Evolutionary conservation across 1,284 basidiomycete species (phyloP).

Genomic region (Neonothopanus nambi): DNA sequence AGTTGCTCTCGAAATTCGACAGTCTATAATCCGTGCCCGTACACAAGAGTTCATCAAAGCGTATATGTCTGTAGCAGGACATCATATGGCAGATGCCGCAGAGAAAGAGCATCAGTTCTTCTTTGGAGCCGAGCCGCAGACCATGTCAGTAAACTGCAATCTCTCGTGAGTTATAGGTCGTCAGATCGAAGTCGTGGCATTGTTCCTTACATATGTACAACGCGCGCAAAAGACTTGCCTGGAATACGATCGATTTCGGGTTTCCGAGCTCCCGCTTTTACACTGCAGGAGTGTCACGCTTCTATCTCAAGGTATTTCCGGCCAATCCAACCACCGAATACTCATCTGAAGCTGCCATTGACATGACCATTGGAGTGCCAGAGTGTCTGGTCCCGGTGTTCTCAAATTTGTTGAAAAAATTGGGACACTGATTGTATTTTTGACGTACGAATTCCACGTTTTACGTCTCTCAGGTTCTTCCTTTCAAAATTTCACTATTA

Average conservation of each 20-base stretch:
- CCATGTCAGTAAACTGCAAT: constrained; percentile 32
- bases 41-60: constrained; percentile 22
- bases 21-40: constrained; percentile 23
- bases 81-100: constrained; percentile 26
- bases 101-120: constrained; percentile 24
- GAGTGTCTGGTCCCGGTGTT: too few relatives aligned
- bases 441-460: too few relatives aligned
- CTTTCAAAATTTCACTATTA: too few relatives aligned
- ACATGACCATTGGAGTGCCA: constrained; percentile 25
- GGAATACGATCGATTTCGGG: constrained; percentile 33
- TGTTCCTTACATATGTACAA: not conserved
- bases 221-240: constrained; percentile 32
- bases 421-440: too few relatives aligned
- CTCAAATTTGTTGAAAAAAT: too few relatives aligned
- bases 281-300: constrained; percentile 22
- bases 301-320: constrained; percentile 30
- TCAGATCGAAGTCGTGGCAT: too few relatives aligned
- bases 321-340: constrained; percentile 32
- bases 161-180: constrained; percentile 31
- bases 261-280: constrained; percentile 25
- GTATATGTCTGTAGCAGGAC: constrained; percentile 29
- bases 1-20: constrained; percentile 28
- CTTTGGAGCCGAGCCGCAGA: constrained; percentile 20
- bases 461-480: too few relatives aligned
- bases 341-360: constrained; percentile 21